Evolutionary conservation across 805 yeast species (phyloP), one percentile per base, ranked within the genome.

Genomic region (Allodekkera sacchari): DNA sequence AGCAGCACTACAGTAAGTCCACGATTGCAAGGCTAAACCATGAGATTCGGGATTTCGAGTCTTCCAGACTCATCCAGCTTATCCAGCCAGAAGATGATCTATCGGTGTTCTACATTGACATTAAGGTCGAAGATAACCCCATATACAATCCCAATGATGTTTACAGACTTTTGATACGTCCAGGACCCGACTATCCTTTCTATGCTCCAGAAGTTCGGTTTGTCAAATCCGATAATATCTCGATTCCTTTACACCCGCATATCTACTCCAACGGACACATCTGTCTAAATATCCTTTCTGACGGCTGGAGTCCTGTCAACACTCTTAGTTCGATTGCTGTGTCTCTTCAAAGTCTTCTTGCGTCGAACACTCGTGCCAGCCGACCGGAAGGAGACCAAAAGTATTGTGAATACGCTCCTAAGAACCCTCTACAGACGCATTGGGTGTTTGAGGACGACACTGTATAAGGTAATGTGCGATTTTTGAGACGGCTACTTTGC

Each of bases 231-330:
- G 44, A 47, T 5, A 41, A 48, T 19, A 26, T 36, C 11, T 20
- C 43, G 2, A 66, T 80, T 4, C 89, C 89, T 1, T 43, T 77
- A 3, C 87, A 80, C 46, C 89, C 89, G 0, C 89, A 80, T 46
- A 63, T 80, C 3, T 80, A 80, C 46, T 67, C 79, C 20, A 81
- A 81, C 45, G 89, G 88, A 2, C 88, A 81, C 44, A 80, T 80
- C n/a, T 80, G 89, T 47, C 56, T 80, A 14, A 74, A 80, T 44
- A 54, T 81, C 2, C 53, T 80, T 22, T 84, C 81, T 3, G 65
- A 64, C 13, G 79, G 68, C 25, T 77, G 84, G 84, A 63, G 81
- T 0, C 83, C 84, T 0, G 77, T 75, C 0, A 73, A 74, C 38
- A 60, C 70, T 1, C 51, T 74, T 1, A 64, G 64, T 24, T 57